These are phyloP conservation scores for Lepidium sativum DNA, from an alignment of 345 rosid genomes.

Conservation along the genomic window DNA sequence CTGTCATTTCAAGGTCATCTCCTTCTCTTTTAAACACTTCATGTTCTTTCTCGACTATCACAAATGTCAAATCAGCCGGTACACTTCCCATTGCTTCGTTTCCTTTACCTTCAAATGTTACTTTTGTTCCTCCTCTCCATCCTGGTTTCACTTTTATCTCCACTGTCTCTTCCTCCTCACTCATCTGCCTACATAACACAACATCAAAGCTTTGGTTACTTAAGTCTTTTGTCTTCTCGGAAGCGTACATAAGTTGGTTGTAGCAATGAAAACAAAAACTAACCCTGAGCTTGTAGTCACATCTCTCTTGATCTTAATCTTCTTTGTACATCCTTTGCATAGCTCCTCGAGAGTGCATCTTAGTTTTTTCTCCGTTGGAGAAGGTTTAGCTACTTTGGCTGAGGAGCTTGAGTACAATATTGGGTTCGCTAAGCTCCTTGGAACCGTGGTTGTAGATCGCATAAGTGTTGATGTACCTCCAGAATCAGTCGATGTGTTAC, in stretches of 20 bases:
- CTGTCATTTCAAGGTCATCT: conserved; percentile 49
- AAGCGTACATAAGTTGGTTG: not conserved
- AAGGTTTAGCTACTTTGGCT: conserved; percentile 45
- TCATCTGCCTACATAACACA: conserved; percentile 17
- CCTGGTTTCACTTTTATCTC: conserved; percentile 76
- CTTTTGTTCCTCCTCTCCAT: conserved; percentile 74
- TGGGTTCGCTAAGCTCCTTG: conserved; percentile 30
- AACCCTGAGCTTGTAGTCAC: conserved; percentile 56
- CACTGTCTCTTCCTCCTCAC: conserved; percentile 53
- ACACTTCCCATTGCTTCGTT: conserved; percentile 49
- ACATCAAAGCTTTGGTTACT: not conserved
- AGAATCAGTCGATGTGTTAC: conserved; percentile 27
- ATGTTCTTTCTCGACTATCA: conserved; percentile 55
- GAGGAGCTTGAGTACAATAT: conserved; percentile 75
- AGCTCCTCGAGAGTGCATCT: conserved; percentile 84
- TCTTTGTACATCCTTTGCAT: conserved; percentile 69
- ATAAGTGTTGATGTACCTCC: conserved; percentile 20
- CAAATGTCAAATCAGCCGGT: conserved; percentile 61
- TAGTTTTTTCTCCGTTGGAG: conserved; percentile 46
- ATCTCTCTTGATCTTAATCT: conserved; percentile 70
- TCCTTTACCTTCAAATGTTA: conserved; percentile 81
- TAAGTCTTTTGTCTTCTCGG: not conserved
- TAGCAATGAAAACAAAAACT: conserved; percentile 12
- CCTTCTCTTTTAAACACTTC: conserved; percentile 48
- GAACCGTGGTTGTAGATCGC: conserved; percentile 31